Conservation (phyloP, 2,329 filamentous ascomycete species). For the Penicillium digitatum region DNA sequence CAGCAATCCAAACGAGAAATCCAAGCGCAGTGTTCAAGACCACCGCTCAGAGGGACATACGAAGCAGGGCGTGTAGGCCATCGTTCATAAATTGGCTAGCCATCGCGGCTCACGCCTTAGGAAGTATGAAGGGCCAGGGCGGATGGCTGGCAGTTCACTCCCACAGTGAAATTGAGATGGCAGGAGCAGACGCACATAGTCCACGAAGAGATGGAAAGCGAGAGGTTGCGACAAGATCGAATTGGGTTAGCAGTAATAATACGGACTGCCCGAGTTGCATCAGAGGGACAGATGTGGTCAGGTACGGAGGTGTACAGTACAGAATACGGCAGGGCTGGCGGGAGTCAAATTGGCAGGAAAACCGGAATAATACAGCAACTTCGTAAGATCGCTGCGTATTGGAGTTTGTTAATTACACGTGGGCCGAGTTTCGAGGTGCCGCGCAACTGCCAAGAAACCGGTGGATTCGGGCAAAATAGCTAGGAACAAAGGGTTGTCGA, state of each 20-base stretch:
- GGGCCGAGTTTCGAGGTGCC: constrained; percentile 4
- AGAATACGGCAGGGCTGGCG: constrained; percentile 1
- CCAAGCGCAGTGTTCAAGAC: not conserved
- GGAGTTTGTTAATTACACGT: constrained; percentile 11
- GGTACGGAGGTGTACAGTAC: constrained; percentile 14
- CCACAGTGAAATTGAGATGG: constrained; percentile 32
- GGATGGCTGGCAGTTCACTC: constrained; percentile 31
- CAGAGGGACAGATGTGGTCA: constrained; percentile 14
- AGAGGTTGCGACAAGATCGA: constrained; percentile 5
- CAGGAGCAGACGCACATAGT: constrained; percentile 39
- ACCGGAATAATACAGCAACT: not conserved
- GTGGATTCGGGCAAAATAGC: constrained; percentile 5
- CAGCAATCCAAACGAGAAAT: not conserved
- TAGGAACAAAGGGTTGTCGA: not conserved
- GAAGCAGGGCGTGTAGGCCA: constrained; percentile 33
- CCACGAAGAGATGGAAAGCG: constrained; percentile 8
- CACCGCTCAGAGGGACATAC: constrained; percentile 27
- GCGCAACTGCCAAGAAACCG: constrained; percentile 18
- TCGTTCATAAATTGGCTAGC: constrained; percentile 36
- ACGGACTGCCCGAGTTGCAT: constrained; percentile 18
- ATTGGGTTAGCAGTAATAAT: constrained; percentile 5
- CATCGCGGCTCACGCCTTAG: constrained; percentile 30
- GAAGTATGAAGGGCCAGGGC: constrained; percentile 23
- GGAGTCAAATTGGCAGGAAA: not conserved
- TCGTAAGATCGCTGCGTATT: constrained; percentile 4